Percentiles rank a stretch among this genome's conserved stretches.
Evolutionary conservation across 73 alveolate species (phyloP).

Genomic region (Paraurostyla sp.): DNA sequence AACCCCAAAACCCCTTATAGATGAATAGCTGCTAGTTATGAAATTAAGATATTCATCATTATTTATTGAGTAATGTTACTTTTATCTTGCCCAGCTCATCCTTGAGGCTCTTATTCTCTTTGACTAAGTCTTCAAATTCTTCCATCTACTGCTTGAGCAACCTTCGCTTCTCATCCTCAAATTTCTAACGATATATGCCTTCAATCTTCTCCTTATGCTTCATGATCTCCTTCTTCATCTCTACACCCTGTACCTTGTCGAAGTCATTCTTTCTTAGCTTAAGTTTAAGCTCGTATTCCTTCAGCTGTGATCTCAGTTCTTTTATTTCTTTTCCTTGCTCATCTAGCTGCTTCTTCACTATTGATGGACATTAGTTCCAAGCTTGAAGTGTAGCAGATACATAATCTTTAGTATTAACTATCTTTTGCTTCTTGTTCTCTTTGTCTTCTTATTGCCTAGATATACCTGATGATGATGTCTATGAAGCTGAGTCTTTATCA

Average conservation of each 20-base stretch:
- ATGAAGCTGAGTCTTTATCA: background rate
- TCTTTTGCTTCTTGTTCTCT: background rate
- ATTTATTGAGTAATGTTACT: background rate
- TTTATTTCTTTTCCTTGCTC: constrained; percentile 32
- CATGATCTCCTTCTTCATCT: constrained; percentile 46
- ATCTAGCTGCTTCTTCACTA: constrained; percentile 30
- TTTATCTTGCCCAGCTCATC: constrained; percentile 51
- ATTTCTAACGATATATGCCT: constrained; percentile 8
- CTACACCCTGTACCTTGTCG: constrained; percentile 31
- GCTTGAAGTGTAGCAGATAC: constrained; percentile 23
- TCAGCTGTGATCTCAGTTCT: constrained; percentile 9
- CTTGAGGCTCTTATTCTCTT: constrained; percentile 29
- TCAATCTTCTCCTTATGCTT: constrained; percentile 54
- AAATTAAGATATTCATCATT: too few species aligned
- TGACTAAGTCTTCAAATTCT: constrained; percentile 51
- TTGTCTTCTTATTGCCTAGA: background rate
- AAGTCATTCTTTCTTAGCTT: constrained; percentile 49
- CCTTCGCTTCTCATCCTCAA: constrained; percentile 61
- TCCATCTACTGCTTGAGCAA: constrained; percentile 39
- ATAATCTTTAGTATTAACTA: background rate
- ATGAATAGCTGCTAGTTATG: too few species aligned
- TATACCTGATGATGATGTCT: background rate
- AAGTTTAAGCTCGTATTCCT: constrained; percentile 38
- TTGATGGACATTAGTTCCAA: constrained; percentile 43
- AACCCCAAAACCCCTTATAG: too few species aligned